Base-by-base conservation (phyloP, 164 flowering plant genomes). In the Stephania cephalantha region DNA sequence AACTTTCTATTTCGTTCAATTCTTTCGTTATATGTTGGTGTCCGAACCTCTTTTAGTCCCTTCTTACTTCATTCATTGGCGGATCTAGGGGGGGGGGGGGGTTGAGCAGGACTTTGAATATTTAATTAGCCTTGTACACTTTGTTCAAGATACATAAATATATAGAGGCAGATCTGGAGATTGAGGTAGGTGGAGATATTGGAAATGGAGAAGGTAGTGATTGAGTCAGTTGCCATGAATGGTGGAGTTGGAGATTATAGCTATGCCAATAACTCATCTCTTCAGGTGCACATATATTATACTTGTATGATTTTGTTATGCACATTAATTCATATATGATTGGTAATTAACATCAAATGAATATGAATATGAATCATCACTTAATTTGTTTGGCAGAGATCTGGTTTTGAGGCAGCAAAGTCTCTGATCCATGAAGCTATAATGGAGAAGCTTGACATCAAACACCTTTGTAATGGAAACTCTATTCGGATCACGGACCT, bases 401-500 rank as follows among this genome's bases (percentile, higher is more conserved):
- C 6, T 78, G 74, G 1, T 82, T 61, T 13, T 75, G 73, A 1
- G 74, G 75, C 53, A 73, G 63, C 18, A 50, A 15, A 22, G 46
- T 66, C 80, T 29, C 30, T 71, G 15, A 46, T 22, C 3, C 12
- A 45, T 6, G 22, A 64, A 46, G 52, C 25, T 7, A 2, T 74
- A 31, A 50, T 80, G 12, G 46, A 30, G 46, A 68, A n/a, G 31
- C 74, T 71, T 68, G 79, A 10, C 18, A 6, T 52, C 20, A 20
- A 7, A 4, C 69, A 63, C 6, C 20, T 53, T 4, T 4, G 66
- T 10, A 20, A 70, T 46, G 53, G 72, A 9, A 74, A 69, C 7
- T 11, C 76, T 0, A 64, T 83, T 30, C 7, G 76, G 5, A 71
- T 85, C 13, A 84, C 83, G 7, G 88, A 84, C 25, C 78, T 86